Base-by-base conservation (phyloP, 1,284 basidiomycete genomes). In the Austroboletus novae-zelandiae region DNA sequence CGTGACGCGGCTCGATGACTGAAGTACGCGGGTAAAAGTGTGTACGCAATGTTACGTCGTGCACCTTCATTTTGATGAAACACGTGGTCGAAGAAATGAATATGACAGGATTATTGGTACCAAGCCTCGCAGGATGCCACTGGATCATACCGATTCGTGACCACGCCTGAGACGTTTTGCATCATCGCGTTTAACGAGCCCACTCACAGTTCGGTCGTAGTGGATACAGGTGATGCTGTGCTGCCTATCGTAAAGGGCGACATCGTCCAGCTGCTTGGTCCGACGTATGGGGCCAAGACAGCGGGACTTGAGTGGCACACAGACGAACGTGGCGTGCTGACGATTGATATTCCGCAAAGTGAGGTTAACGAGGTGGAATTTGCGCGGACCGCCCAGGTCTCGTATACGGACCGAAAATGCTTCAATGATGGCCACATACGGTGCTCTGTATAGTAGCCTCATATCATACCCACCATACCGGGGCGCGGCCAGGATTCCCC, bases 1-100 rank as follows among this genome's bases (percentile, higher is more conserved):
- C 66, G 74, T 9, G 77, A 72, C 18, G 73, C 75, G 9, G 81
- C 80, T 0, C 54, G 54, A 37, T 83, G 80, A 80, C 66, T 83
- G 46, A 65, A 71, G 42, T 70, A 74, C 36, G 72, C 77, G 4
- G 78, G 78, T 15, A 65, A 71, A 1, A 80, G 79, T 34, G 70
- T 83, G 14, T 83, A 79, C 45, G 71, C 71, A 42, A 81, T 79
- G 3, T 78, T 78, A 50, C 15, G 74, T 65, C 2, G 30, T 31
- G n/a, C 1, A 23, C 2, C 8, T 27, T 14, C 9, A 9, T 6
- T 29, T 15, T 15, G 31, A 20, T 29, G 43, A 47, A 42, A 48
- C 34, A 20, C 18, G 27, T 14, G 14, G 49, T 15, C 25, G 20
- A 40, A 45, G 53, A 31, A 20, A 29, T 14, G 3, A 35, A 25